These are phyloP conservation scores for Rozella allomycis DNA, from an alignment of 371 early-diverging fungal species.

Conservation along the genomic window DNA sequence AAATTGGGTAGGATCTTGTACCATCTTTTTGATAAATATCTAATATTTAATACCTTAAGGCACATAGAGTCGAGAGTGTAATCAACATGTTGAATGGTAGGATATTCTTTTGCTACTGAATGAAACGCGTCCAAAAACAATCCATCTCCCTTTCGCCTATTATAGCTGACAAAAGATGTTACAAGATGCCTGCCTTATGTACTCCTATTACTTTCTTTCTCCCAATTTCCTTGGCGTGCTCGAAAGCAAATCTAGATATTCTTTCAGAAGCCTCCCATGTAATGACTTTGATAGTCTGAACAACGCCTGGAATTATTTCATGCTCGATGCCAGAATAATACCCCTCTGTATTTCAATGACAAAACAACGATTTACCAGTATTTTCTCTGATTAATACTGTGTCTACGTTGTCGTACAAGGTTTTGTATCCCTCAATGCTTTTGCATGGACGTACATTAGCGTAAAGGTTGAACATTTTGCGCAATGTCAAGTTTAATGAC, in stretches of 20 bases:
- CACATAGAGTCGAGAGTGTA: slow-evolving; percentile 81
- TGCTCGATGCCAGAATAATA: slow-evolving; percentile 97
- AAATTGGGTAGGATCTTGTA: slow-evolving; percentile 74
- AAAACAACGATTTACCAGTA: too few relatives aligned
- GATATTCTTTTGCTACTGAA: slow-evolving; percentile 76
- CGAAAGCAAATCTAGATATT: slow-evolving; percentile 76
- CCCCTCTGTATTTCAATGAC: too few relatives aligned
- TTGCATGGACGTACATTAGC: slow-evolving; percentile 96
- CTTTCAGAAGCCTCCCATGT: slow-evolving; percentile 84
- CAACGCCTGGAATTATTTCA: slow-evolving; percentile 78
- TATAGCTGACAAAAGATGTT: background rate
- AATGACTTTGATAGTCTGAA: slow-evolving; percentile 95
- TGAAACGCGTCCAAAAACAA: slow-evolving; percentile 81
- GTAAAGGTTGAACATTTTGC: slow-evolving; percentile 83
- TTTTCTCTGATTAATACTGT: slow-evolving; percentile 95
- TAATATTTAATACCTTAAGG: slow-evolving; percentile 28
- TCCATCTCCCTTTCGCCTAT: slow-evolving; percentile 79
- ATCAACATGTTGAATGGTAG: slow-evolving; percentile 73
- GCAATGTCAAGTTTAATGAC: slow-evolving; percentile 88
- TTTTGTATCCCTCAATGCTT: slow-evolving; percentile 79
- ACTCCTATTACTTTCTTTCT: slow-evolving; percentile 80
- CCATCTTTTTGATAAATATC: slow-evolving; percentile 36
- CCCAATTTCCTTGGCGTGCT: slow-evolving; percentile 68
- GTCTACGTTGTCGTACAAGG: slow-evolving; percentile 85
- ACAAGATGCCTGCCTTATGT: slow-evolving; percentile 46